These are phyloP conservation scores for Raphanus hybrid DNA, from an alignment of 441 rosid species.

Conservation along the genomic window DNA sequence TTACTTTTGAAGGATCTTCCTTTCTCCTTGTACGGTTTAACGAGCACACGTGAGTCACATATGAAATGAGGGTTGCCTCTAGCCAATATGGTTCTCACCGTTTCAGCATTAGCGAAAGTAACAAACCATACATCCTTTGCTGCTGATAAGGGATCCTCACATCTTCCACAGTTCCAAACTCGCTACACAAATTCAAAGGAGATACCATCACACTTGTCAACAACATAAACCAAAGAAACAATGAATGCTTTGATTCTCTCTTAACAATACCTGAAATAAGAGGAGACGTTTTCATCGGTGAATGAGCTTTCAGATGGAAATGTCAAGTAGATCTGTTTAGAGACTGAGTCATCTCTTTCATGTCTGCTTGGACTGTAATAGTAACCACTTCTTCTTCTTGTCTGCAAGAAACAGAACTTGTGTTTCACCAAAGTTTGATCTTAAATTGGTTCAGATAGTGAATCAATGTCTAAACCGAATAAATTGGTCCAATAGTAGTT, in stretches of 20 bases:
- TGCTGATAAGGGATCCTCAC: slow-evolving; percentile 89
- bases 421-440: too few relatives aligned
- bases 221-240: background rate
- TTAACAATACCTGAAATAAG: slow-evolving; percentile 65
- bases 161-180: slow-evolving; percentile 82
- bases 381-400: slow-evolving; percentile 45
- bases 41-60: slow-evolving; percentile 83
- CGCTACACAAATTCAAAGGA: slow-evolving; percentile 46
- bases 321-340: slow-evolving; percentile 81
- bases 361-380: slow-evolving; percentile 46
- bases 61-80: slow-evolving; percentile 88
- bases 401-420: slow-evolving; percentile 13
- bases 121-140: slow-evolving; percentile 91
- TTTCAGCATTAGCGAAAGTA: slow-evolving; percentile 70
- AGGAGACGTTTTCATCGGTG: slow-evolving; percentile 77
- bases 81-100: slow-evolving; percentile 72
- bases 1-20: slow-evolving; percentile 67
- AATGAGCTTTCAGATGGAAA: slow-evolving; percentile 84
- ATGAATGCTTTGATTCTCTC: background rate
- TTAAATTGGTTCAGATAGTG: too few relatives aligned
- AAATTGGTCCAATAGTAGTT: background rate
- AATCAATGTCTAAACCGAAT: too few relatives aligned
- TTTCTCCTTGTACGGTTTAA: slow-evolving; percentile 92
- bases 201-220: slow-evolving; percentile 3
- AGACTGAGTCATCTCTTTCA: slow-evolving; percentile 47